phyloP scores from a whole-genome alignment of 352 stramenopile species.

The Phytophthora pseudosyringae region DNA sequence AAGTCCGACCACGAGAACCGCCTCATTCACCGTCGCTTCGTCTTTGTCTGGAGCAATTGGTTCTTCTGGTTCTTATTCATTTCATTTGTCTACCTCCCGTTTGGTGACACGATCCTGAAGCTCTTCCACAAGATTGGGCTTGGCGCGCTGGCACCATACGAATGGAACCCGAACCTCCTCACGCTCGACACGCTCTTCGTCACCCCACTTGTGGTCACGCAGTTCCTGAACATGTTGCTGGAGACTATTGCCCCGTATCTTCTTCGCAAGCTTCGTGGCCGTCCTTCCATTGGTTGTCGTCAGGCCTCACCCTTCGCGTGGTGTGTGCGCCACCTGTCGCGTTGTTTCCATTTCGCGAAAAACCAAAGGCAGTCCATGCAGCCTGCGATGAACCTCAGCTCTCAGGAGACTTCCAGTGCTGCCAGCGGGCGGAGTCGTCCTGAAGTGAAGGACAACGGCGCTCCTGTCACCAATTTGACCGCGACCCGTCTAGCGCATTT shows the following conservation, averaged over 20 bases:
- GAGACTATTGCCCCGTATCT: conserved; percentile 89
- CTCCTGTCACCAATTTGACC: conserved; percentile 51
- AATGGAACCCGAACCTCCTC: conserved; percentile 72
- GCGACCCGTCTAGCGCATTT: conserved; percentile 67
- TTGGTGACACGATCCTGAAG: conserved; percentile 70
- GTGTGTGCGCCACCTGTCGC: conserved; percentile 54
- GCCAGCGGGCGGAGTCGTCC: conserved; percentile 8
- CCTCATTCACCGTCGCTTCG: conserved; percentile 86
- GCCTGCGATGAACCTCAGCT: conserved; percentile 9
- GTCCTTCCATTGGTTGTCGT: conserved; percentile 66
- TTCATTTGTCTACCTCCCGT: conserved; percentile 91
- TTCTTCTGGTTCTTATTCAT: conserved; percentile 93
- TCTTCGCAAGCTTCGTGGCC: conserved; percentile 77
- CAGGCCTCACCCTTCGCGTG: conserved; percentile 66
- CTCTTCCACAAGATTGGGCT: conserved; percentile 61
- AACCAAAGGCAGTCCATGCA: conserved; percentile 23
- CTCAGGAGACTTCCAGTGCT: conserved; percentile 20
- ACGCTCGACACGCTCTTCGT: conserved; percentile 90
- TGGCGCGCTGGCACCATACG: conserved; percentile 66
- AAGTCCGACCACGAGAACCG: conserved; percentile 90
- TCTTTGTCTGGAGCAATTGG: conserved; percentile 93
- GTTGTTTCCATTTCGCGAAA: conserved; percentile 45
- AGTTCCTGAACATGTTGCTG: conserved; percentile 90
- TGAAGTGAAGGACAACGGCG: conserved; percentile 28
- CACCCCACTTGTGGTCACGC: conserved; percentile 86